These are phyloP conservation scores for Diversispora epigaea DNA, from an alignment of 192 early-diverging fungal genomes.

Conservation along the genomic window DNA sequence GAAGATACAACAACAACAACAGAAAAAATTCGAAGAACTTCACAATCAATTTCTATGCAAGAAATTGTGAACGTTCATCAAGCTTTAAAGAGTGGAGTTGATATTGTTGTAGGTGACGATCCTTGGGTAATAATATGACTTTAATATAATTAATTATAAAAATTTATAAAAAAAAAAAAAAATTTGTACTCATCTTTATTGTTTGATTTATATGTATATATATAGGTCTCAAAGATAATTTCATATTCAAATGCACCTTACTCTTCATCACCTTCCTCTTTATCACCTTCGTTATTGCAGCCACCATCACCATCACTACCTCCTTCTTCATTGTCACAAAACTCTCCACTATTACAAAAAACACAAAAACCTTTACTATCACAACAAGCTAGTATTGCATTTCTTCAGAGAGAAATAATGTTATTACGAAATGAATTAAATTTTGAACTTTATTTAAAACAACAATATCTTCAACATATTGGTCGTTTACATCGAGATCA, in stretches of 20 bases:
- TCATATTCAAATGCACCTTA: neutral
- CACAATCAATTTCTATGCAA: constrained; percentile 34
- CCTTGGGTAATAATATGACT: constrained; percentile 34
- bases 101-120: constrained; percentile 44
- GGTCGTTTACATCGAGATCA: constrained; percentile 55
- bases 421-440: constrained; percentile 58
- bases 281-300: too few species aligned
- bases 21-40: neutral
- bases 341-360: neutral
- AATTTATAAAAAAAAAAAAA: neutral
- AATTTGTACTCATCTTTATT: neutral
- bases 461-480: constrained; percentile 63
- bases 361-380: neutral
- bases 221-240: constrained; percentile 7
- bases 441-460: constrained; percentile 61
- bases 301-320: too few species aligned
- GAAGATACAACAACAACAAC: neutral
- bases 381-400: constrained; percentile 35
- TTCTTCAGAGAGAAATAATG: constrained; percentile 55
- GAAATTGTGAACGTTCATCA: constrained; percentile 41
- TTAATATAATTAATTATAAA: too few species aligned
- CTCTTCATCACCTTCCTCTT: neutral
- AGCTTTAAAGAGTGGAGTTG: constrained; percentile 46
- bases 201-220: neutral
- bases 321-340: too few species aligned